Conservation (phyloP, 176 grass and related monocot species). For the Triticum dicoccoides region DNA sequence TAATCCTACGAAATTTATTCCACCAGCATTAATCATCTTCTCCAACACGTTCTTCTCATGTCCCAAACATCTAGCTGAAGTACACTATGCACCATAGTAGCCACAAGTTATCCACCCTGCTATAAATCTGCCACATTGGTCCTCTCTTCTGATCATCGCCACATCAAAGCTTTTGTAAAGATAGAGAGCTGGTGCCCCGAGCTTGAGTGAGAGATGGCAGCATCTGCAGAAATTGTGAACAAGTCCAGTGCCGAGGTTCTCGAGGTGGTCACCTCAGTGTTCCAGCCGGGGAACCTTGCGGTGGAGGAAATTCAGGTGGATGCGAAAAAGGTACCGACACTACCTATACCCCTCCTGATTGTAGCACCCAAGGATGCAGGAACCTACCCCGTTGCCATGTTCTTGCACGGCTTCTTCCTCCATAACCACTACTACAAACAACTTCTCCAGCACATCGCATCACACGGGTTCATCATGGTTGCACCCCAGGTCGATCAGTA, state of each 20-base stretch:
- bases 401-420: slow-evolving; percentile 56
- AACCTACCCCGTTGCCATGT: slow-evolving; percentile 39
- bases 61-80: background rate
- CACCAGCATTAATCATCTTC: background rate
- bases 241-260: background rate
- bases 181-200: background rate
- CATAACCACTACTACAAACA: slow-evolving; percentile 40
- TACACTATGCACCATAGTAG: background rate
- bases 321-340: background rate
- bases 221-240: background rate
- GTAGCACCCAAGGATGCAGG: slow-evolving; percentile 38
- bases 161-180: no score
- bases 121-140: slow-evolving; percentile 12
- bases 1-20: no score
- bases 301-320: slow-evolving; percentile 18
- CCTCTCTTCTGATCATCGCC: background rate
- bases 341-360: slow-evolving; percentile 34
- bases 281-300: slow-evolving; percentile 13
- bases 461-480: slow-evolving; percentile 59
- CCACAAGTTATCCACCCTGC: background rate
- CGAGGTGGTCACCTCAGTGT: slow-evolving; percentile 24
- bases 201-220: background rate
- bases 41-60: background rate
- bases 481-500: slow-evolving; percentile 37
- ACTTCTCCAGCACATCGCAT: slow-evolving; percentile 41